Percentiles rank a stretch among this genome's conserved stretches.
Evolutionary conservation across 352 stramenopile species (phyloP).

Genomic region (Phytophthora idaei): DNA sequence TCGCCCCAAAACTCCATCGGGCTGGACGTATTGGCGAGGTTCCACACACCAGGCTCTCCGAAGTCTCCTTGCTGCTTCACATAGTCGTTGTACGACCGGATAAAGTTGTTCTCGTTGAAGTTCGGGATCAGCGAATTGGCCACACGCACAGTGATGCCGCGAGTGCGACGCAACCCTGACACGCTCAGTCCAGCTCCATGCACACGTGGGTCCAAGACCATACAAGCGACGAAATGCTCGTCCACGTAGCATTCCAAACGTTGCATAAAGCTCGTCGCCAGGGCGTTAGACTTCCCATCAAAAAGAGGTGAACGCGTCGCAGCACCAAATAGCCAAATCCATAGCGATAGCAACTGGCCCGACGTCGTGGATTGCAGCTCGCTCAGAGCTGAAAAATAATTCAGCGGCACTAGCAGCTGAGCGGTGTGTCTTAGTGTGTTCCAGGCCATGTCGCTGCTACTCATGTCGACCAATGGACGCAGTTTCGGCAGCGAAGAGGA

Average conservation of each 20-base stretch:
- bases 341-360: constrained; percentile 38
- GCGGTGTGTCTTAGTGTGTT: constrained; percentile 25
- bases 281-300: constrained; percentile 16
- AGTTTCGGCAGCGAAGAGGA: constrained; percentile 10
- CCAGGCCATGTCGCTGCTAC: constrained; percentile 28
- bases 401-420: constrained; percentile 33
- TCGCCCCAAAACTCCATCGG: constrained; percentile 48
- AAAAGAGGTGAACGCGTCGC: constrained; percentile 38
- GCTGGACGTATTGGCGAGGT: constrained; percentile 36
- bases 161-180: constrained; percentile 41
- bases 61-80: constrained; percentile 48
- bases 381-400: constrained; percentile 34
- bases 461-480: constrained; percentile 22
- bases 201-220: constrained; percentile 44
- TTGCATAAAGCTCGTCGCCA: constrained; percentile 32
- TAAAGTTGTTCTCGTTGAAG: constrained; percentile 43
- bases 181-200: constrained; percentile 43
- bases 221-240: constrained; percentile 40
- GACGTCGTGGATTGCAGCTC: constrained; percentile 40
- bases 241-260: constrained; percentile 43
- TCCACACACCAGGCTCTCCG: constrained; percentile 43
- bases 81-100: constrained; percentile 52
- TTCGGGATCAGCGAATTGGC: constrained; percentile 24
- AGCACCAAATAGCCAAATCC: constrained; percentile 42
- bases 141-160: constrained; percentile 36